phyloP scores from a whole-genome alignment of 2,329 filamentous ascomycete species.

The Xylariomycetidae sp. region DNA sequence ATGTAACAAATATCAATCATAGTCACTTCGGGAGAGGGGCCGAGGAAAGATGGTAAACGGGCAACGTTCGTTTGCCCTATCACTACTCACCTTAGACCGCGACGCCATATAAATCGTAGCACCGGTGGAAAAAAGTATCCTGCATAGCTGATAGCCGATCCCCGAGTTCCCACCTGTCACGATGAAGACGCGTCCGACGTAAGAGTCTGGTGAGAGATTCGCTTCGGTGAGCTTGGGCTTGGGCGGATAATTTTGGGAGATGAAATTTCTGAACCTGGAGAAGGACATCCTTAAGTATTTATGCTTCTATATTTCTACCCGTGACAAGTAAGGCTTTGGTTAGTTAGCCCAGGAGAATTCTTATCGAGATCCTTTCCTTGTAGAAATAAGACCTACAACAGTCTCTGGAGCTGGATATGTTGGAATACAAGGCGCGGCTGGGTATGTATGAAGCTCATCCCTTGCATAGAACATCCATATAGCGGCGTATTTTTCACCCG shows the following conservation, averaged over 20 bases:
- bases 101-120: slow-evolving; percentile 51
- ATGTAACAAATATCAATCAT: slow-evolving; percentile 21
- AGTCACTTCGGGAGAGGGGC: slow-evolving; percentile 5
- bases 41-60: background rate
- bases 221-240: slow-evolving; percentile 18
- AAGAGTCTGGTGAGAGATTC: slow-evolving; percentile 16
- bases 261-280: too few species aligned
- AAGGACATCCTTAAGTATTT: too few species aligned
- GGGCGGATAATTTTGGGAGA: slow-evolving; percentile 19
- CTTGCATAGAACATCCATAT: too few species aligned
- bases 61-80: slow-evolving; percentile 8
- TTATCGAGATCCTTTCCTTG: too few species aligned
- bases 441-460: too few species aligned
- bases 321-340: too few species aligned
- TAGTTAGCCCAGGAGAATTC: too few species aligned
- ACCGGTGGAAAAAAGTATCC: slow-evolving; percentile 47
- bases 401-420: too few species aligned
- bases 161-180: slow-evolving; percentile 40
- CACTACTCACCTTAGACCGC: slow-evolving; percentile 26
- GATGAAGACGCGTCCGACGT: slow-evolving; percentile 34
- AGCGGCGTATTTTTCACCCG: too few species aligned
- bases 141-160: slow-evolving; percentile 46
- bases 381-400: too few species aligned
- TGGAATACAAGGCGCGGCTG: too few species aligned
- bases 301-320: too few species aligned